phyloP scores from a whole-genome alignment of 2,329 filamentous ascomycete species.

The Aspergillus tanneri region DNA sequence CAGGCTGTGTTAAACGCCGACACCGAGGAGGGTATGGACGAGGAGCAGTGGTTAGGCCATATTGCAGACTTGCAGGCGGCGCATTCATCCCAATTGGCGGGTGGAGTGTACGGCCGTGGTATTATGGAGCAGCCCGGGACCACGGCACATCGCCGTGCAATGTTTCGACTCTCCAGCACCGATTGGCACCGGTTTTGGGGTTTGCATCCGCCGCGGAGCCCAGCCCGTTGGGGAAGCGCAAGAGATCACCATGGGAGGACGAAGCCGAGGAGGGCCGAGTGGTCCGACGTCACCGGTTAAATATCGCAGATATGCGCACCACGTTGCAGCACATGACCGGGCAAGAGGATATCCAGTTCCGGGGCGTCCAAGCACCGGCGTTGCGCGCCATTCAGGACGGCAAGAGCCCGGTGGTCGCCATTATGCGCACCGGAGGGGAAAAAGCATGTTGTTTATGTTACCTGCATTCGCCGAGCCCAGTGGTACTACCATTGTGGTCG shows the following conservation, averaged over 20 bases:
- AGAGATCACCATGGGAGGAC: neutral
- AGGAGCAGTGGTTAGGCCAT: conserved; percentile 3
- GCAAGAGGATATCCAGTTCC: neutral
- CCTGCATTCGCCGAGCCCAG: too few relatives aligned
- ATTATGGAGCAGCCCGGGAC: neutral
- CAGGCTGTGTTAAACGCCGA: neutral
- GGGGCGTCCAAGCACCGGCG: neutral
- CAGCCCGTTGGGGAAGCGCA: neutral
- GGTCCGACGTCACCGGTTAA: neutral
- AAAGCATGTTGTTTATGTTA: too few relatives aligned
- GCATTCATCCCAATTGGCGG: neutral
- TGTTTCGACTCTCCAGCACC: neutral
- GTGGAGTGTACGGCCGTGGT: neutral
- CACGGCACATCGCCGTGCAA: neutral
- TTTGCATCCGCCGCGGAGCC: neutral
- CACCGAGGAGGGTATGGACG: too few relatives aligned
- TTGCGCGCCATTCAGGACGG: neutral
- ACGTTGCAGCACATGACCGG: neutral
- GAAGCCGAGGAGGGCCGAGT: neutral
- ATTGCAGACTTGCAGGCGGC: conserved; percentile 12
- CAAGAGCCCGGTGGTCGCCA: neutral
- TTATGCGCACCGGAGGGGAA: neutral
- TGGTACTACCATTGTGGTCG: too few relatives aligned
- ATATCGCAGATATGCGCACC: neutral
- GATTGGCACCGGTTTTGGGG: neutral